Percentiles rank a stretch among this genome's conserved stretches.
phyloP scores from a whole-genome alignment of 73 alveolate species.

The Effrenium voratum region DNA sequence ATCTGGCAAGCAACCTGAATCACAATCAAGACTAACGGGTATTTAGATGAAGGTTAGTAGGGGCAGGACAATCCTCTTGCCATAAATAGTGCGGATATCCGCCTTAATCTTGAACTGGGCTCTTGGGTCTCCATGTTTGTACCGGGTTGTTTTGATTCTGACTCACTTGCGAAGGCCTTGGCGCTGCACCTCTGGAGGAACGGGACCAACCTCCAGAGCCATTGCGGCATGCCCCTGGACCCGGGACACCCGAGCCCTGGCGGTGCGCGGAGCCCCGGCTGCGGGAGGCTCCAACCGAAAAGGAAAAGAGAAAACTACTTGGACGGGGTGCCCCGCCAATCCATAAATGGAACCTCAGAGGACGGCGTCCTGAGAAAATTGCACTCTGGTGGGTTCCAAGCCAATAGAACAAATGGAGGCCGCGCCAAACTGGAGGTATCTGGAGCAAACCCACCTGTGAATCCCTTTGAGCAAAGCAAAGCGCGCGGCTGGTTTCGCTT shows the following conservation, averaged over 20 bases:
- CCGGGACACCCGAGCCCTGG: no score
- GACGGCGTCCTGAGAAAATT: neutral
- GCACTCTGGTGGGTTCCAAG: neutral
- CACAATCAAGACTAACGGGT: no score
- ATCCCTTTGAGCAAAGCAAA: neutral
- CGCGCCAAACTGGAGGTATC: neutral
- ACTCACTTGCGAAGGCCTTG: constrained; percentile 33
- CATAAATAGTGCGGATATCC: no score
- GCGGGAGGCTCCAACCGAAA: constrained; percentile 11
- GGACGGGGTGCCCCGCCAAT: no score
- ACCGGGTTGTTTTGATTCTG: no score
- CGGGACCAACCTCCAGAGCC: constrained; percentile 23
- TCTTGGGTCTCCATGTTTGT: no score
- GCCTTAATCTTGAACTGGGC: no score
- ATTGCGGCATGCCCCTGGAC: neutral
- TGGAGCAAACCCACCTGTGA: neutral
- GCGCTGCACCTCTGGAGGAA: constrained; percentile 6
- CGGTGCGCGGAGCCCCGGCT: constrained; percentile 63
- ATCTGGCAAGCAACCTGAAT: no score
- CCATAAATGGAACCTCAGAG: no score
- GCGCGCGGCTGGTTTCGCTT: neutral
- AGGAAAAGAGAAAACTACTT: no score
- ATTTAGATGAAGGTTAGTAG: no score
- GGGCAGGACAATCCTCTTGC: no score
- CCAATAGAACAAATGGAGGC: neutral